These are phyloP conservation scores for Solanum pennellii DNA, from an alignment of 257 asterid genomes.

Conservation along the genomic window DNA sequence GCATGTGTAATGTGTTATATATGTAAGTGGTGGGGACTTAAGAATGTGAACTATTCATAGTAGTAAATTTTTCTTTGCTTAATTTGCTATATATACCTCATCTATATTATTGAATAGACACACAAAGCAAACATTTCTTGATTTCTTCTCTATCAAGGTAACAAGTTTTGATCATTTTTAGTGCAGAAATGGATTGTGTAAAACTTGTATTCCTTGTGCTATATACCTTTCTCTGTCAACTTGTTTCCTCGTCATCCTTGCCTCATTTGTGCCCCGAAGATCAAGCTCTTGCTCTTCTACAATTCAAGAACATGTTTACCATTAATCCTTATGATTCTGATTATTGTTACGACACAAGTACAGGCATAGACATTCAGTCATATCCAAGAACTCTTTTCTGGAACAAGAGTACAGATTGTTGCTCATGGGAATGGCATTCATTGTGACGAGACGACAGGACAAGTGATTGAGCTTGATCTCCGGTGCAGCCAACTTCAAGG, in stretches of 20 bases:
- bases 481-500: slow-evolving; percentile 8
- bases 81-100: not conserved
- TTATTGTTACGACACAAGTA: not conserved
- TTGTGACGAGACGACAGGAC: not conserved
- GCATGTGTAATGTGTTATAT: too few relatives aligned
- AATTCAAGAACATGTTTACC: too few relatives aligned
- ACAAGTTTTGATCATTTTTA: not conserved
- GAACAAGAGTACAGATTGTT: not conserved
- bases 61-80: not conserved
- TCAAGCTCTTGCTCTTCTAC: too few relatives aligned
- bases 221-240: not conserved
- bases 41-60: too few relatives aligned
- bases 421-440: slow-evolving; percentile 13
- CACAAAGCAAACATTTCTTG: not conserved
- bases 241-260: too few relatives aligned
- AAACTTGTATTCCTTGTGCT: too few relatives aligned
- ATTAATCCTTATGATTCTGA: not conserved
- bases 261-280: too few relatives aligned
- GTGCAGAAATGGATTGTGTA: too few relatives aligned
- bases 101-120: not conserved
- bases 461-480: slow-evolving; percentile 9
- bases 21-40: not conserved
- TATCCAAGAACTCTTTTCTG: not conserved
- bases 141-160: too few relatives aligned
- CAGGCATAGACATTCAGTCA: not conserved